Evolutionary conservation across 2,329 filamentous ascomycete species (phyloP), one percentile per base, ranked within the genome.

Genomic region (Magnaporthales sp.): DNA sequence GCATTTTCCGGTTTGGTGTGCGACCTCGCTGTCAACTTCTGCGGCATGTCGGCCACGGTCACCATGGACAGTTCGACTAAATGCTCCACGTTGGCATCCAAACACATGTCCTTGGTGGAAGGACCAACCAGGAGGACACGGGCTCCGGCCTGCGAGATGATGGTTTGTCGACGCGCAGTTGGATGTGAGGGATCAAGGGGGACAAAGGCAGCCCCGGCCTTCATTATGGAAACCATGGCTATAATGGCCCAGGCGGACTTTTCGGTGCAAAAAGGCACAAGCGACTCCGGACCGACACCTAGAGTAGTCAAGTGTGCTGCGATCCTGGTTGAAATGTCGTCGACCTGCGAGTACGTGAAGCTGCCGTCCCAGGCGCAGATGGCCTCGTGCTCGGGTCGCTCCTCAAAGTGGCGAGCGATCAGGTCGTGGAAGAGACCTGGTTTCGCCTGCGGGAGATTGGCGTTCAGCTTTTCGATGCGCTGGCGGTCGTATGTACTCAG

Each of bases 301-400:
- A 71, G 30, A 10, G 71, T 71, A 13, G 73, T 68, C 1, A 84
- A 75, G 65, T 79, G 74, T 3, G 71, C 70, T 2, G 81, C 81
- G 10, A 84, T 74, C 1, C 71, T 70, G 29, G 77, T 78, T 1
- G 82, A 81, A 15, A 79, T 73, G 1, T 71, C 68, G 46, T 83
- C 79, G 1, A 84, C 74, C 63, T 83, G 76, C 46, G 71, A 66
- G 68, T 83, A 84, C 2, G 80, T 82, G 65, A 82, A 76, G 66
- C 72, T 71, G 46, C 82, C 81, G 67, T 84, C 82, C 81, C 81
- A 84, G 0, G 82, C 82, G 66, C 80, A 73, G n/a, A 84, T 76
- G 29, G 82, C 82, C 68, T 70, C 56, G 65, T 72, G 73, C 66
- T 72, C 15, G 70, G 74, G 63, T 24, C 66, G 72, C 51, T 67